Evolutionary conservation across 345 rosid genomes (phyloP), one percentile per base, ranked within the genome.

Genomic region (Eucalyptus tenuipes): DNA sequence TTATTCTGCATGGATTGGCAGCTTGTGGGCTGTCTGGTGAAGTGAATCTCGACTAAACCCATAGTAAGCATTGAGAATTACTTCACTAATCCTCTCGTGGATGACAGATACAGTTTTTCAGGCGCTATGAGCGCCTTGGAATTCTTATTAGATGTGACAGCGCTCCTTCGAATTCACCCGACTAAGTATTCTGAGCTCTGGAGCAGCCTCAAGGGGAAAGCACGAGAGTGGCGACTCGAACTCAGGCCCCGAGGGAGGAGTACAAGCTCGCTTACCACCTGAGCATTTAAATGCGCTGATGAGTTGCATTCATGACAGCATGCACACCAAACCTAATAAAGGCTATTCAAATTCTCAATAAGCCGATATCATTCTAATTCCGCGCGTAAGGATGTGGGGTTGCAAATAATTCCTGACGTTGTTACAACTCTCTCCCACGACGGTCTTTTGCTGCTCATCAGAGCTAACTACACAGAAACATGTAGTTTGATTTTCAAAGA

Each of bases 291-390:
- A 64, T n/a, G 47, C 47, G 2, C 29, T 4, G 47, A 40, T 2
- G 84, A 42, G 29, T 3, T 40, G 47, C 84, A 20, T 40, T 75
- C 29, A 20, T 40, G 84, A 40, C 15, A 20, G 47, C 84, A 40
- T 75, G 47, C 44, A 0, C 2, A 13, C 0, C 37, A 64, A 64
- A 64, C 40, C 75, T n/a, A n/a, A 14, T 1, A n/a, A n/a, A 27
- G 75, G 75, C 75, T n/a, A 64, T n/a, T 64, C 75, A 0, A 75
- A 37, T 42, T 75, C 82, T 37, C 82, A 20, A 6, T 40, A 40
- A 20, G 82, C 47, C 8, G 47, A 75, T 0, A 20, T 75, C 84
- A 75, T 75, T 75, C 84, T 75, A 40, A 11, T 75, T 40, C 47
- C 20, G 27, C 27, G 47, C 16, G 47, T 75, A 20, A 20, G 47